These are phyloP conservation scores for Yamadazyma insecticola DNA, from an alignment of 805 yeast species.

Conservation along the genomic window DNA sequence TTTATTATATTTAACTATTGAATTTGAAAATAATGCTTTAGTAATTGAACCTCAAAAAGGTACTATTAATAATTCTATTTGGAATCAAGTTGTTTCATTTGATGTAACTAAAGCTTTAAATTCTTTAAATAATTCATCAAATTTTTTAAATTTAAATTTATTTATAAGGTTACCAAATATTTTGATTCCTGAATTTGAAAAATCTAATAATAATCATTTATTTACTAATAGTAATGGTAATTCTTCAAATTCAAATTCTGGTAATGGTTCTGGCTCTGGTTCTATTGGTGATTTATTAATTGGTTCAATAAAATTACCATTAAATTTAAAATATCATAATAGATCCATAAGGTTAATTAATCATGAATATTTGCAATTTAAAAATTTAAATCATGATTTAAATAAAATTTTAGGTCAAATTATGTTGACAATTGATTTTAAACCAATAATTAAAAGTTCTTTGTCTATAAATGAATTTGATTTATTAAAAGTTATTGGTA, in stretches of 20 bases:
- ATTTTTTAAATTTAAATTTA: conserved; percentile 63
- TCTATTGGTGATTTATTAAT: conserved; percentile 65
- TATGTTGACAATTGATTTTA: conserved; percentile 63
- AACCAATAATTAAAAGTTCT: conserved; percentile 59
- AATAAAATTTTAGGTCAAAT: conserved; percentile 42
- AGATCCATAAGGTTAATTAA: conserved; percentile 55
- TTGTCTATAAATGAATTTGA: conserved; percentile 89
- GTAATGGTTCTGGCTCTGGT: too few species aligned
- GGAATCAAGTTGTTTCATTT: conserved; percentile 87
- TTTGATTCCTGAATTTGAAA: conserved; percentile 43
- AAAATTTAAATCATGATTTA: conserved; percentile 39
- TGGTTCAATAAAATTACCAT: conserved; percentile 63
- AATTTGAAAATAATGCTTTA: conserved; percentile 91
- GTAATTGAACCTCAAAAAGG: conserved; percentile 85
- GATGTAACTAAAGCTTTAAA: conserved; percentile 56
- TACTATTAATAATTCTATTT: conserved; percentile 68
- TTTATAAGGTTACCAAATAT: conserved; percentile 74
- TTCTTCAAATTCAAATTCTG: not conserved
- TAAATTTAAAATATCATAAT: conserved; percentile 50
- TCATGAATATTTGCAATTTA: conserved; percentile 44
- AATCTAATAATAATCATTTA: conserved; percentile 17
- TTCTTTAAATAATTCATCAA: conserved; percentile 27
- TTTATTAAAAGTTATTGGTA: conserved; percentile 89
- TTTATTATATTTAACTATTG: conserved; percentile 80
- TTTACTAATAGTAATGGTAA: conserved; percentile 28